Evolutionary conservation across 2,329 filamentous ascomycete genomes (phyloP), one percentile per base, ranked within the genome.

Genomic region (Fusarium fujikuroi): DNA sequence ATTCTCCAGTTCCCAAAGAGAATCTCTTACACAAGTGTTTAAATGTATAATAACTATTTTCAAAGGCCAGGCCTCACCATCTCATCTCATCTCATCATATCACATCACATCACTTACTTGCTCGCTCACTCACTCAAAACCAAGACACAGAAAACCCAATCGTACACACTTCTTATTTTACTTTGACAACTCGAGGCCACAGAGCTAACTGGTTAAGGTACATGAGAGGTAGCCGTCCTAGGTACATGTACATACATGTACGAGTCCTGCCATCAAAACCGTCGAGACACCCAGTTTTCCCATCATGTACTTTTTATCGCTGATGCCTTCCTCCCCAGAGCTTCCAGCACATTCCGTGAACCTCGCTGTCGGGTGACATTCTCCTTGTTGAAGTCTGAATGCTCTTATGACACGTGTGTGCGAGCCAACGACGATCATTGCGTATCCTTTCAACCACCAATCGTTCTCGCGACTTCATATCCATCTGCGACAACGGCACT

Each of bases 111-210:
- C 5, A 32, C 21, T 25, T 11, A 4, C 15, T 15, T 25, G 19
- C 5, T 39, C 11, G 40, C 28, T 28, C 18, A 11, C 23, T 34
- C 18, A 15, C 23, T 34, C 21, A 39, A n/a, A 15, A 16, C 21
- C 16, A n/a, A 50, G 16, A 25, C 21, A 28, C 32, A 58, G 23
- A 14, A 18, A 36, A 43, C 39, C 32, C 30, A 21, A 60, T 57
- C 43, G 30, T 66, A 69, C 64, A 65, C 23, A 40, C 54, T 60
- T 54, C 44, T 40, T 44, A 60, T 66, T 63, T 63, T 63, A 59
- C 63, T 73, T 56, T 68, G 62, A 63, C 60, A 65, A 53, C 57
- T 59, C 50, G 21, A 60, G 54, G 30, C 46, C 44, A 59, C 39
- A 46, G 44, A 43, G 32, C 14, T 9, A 34, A 69, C 44, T 66